These are phyloP conservation scores for Collybia mongolica DNA, from an alignment of 768 basidiomycete species.

Conservation along the genomic window DNA sequence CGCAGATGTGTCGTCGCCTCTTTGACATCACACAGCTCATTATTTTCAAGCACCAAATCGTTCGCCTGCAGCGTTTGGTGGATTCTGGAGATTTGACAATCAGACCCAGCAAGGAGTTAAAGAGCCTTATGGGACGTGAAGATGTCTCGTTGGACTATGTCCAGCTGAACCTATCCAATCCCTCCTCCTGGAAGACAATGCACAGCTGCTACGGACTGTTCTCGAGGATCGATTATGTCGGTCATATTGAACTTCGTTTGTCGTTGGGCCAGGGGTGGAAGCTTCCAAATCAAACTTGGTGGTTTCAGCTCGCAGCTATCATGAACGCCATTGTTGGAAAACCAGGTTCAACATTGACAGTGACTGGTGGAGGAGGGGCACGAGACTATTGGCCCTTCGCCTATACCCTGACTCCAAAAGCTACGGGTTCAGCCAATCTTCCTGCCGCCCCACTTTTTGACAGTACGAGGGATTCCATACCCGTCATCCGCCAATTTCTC, in stretches of 20 bases:
- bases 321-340: conserved; percentile 10
- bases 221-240: conserved; percentile 2
- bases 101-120: conserved; percentile 1
- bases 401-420: background rate
- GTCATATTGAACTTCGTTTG: background rate
- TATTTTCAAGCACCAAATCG: conserved; percentile 1
- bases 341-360: conserved; percentile 4
- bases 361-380: background rate
- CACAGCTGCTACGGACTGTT: conserved; percentile 1
- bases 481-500: background rate
- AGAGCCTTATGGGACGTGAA: conserved; percentile 1
- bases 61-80: conserved; percentile 2
- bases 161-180: background rate
- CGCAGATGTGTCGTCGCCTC: background rate
- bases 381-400: background rate
- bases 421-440: background rate
- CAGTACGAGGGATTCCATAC: background rate
- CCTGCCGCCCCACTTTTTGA: background rate
- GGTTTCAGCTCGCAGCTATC: conserved; percentile 6
- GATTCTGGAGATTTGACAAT: conserved; percentile 4
- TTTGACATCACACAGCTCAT: background rate
- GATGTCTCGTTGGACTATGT: background rate
- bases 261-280: background rate
- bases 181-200: background rate
- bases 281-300: conserved; percentile 1